Base-by-base conservation (phyloP, 257 asterid genomes). In the Eucommia ulmoides region DNA sequence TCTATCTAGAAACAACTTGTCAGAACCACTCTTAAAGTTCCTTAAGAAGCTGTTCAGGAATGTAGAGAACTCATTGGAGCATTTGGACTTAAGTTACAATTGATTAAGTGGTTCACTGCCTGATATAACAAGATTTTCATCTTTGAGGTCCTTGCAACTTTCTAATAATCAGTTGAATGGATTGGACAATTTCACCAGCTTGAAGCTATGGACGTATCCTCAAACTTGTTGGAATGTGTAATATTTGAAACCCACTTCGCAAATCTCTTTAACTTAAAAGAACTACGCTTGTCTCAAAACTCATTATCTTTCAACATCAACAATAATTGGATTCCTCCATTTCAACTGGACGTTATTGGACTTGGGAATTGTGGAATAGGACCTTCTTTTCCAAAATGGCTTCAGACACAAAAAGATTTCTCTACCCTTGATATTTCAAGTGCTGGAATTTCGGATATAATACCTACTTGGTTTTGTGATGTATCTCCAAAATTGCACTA, bases 331-430 rank as follows among this genome's bases (percentile, higher is more conserved):
- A 19, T 22, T 15, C 70, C 56, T 5, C 56, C 60, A 6, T 58
- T 52, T 52, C 55, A 64, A 5, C 33, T 64, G 51, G 47, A 33
- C 2, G 0, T 19, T 11, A 2, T 47, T 11, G 20, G 7, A 17
- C 8, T 52, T n/a, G 23, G 45, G 2, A 22, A 64, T 10, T 55
- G 55, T 17, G 52, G 23, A 33, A 1, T 64, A 49, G 61, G 70
- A 9, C 60, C 60, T 38, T 18, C 24, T 19, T 63, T 68, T 19
- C 70, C 70, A 2, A 23, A 22, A 19, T 63, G 66, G 70, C 52
- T 68, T 33, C 23, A 0, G 45, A 54, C 23, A 15, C 74, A 63
- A 2, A 33, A 25, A 8, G 2, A 49, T 2, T 1, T 63, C 11
- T 12, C 22, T 0, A 9, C n/a, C 8, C 18, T 59, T 20, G 61